Conservation (phyloP, 768 basidiomycete genomes). For the Candolleomyces eurysporus region DNA sequence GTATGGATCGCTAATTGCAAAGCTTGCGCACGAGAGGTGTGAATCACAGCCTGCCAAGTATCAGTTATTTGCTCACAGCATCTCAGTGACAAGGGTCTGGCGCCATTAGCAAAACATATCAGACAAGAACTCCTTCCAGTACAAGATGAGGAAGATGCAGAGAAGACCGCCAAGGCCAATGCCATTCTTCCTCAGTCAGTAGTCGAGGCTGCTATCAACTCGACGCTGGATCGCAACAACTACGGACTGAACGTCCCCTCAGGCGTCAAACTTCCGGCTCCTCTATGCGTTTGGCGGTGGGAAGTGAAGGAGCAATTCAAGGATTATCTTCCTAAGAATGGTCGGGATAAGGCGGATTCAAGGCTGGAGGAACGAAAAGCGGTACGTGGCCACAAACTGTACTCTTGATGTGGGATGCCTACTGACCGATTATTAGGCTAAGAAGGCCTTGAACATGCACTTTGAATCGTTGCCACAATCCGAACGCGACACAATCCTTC, state of each 20-base stretch:
- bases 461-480: slow-evolving; percentile 59
- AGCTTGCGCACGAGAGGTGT: slow-evolving; percentile 85
- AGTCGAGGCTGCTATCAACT: slow-evolving; percentile 66
- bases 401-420: too few relatives aligned
- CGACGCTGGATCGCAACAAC: slow-evolving; percentile 66
- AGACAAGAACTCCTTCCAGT: slow-evolving; percentile 66
- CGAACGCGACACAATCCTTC: slow-evolving; percentile 55
- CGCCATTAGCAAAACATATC: slow-evolving; percentile 64
- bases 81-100: slow-evolving; percentile 68
- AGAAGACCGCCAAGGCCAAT: slow-evolving; percentile 32
- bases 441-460: slow-evolving; percentile 47
- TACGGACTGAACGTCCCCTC: slow-evolving; percentile 67
- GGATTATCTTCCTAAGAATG: slow-evolving; percentile 67
- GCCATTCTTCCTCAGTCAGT: slow-evolving; percentile 44
- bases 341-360: slow-evolving; percentile 56
- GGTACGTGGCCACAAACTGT: slow-evolving; percentile 34
- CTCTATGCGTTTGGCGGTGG: slow-evolving; percentile 84
- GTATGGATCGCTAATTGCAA: slow-evolving; percentile 73
- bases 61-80: slow-evolving; percentile 5
- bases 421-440: slow-evolving; percentile 42
- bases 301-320: slow-evolving; percentile 63
- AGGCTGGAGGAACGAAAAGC: slow-evolving; percentile 65
- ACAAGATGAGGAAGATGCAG: slow-evolving; percentile 51
- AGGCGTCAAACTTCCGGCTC: slow-evolving; percentile 55
- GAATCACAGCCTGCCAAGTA: slow-evolving; percentile 8